These are phyloP conservation scores for Saccharomycopsis crataegensis DNA, from an alignment of 1,139 yeast genomes.

Conservation along the genomic window DNA sequence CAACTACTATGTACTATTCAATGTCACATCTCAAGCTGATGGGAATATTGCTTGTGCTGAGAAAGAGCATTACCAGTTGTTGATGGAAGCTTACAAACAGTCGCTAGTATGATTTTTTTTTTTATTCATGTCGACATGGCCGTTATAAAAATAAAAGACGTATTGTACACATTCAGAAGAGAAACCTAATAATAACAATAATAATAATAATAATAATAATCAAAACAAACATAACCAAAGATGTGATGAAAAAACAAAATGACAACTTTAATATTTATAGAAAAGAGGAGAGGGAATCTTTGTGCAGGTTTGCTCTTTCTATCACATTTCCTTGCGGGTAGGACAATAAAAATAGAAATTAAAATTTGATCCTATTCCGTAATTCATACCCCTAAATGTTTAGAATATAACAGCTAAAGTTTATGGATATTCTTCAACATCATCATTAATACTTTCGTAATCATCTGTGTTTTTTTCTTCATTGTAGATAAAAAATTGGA, in stretches of 20 bases:
- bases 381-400: too few species aligned
- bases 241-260: neutral
- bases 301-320: neutral
- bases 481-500: constrained; percentile 79
- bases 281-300: neutral
- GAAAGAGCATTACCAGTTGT: constrained; percentile 50
- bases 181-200: neutral
- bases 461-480: constrained; percentile 26
- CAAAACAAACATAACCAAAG: neutral
- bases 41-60: constrained; percentile 50
- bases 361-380: too few species aligned
- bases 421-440: constrained; percentile 3
- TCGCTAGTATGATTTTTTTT: neutral
- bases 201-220: neutral
- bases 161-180: neutral
- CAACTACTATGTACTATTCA: constrained; percentile 56
- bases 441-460: constrained; percentile 11
- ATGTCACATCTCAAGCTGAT: constrained; percentile 41
- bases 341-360: too few species aligned
- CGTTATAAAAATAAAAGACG: too few species aligned
- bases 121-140: too few species aligned
- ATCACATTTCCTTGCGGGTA: too few species aligned
- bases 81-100: constrained; percentile 51
- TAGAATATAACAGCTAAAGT: too few species aligned
- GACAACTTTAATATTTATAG: neutral